Evolutionary conservation across 208 protist genomes (phyloP).

Genomic region (Leishmania turanica): DNA sequence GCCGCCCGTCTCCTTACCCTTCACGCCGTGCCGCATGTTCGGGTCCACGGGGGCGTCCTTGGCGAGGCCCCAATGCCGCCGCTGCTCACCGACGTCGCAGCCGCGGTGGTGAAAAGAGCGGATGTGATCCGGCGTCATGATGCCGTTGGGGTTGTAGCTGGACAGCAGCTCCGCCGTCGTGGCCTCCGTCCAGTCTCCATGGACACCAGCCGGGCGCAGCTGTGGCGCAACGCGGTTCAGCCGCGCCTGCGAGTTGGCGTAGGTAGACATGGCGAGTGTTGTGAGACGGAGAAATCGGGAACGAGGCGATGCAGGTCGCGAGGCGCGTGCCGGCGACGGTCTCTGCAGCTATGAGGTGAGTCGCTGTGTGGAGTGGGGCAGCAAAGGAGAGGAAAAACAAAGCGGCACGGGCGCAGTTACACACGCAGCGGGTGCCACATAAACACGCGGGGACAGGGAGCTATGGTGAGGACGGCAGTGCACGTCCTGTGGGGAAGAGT

Average conservation of each 20-base stretch:
- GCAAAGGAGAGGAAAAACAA: not conserved
- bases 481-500: not conserved
- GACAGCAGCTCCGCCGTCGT: slow-evolving; percentile 64
- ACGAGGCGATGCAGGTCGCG: not conserved
- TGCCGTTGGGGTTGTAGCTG: slow-evolving; percentile 57
- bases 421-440: not conserved
- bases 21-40: slow-evolving; percentile 50
- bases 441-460: not conserved
- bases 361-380: not conserved
- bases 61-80: slow-evolving; percentile 53
- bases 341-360: not conserved
- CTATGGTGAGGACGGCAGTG: not conserved
- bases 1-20: slow-evolving; percentile 24
- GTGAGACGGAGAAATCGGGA: not conserved
- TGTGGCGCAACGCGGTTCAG: slow-evolving; percentile 72
- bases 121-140: slow-evolving; percentile 64
- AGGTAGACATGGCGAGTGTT: slow-evolving; percentile 30
- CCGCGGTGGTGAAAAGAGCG: slow-evolving; percentile 66
- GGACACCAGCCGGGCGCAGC: slow-evolving; percentile 69
- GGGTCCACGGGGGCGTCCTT: slow-evolving; percentile 55
- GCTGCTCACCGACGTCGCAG: slow-evolving; percentile 50
- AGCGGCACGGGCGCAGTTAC: not conserved
- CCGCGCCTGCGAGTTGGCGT: slow-evolving; percentile 44
- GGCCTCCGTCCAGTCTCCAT: slow-evolving; percentile 44
- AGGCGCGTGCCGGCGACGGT: slow-evolving; percentile 3